Evolutionary conservation across 805 yeast genomes (phyloP), one percentile per base, ranked within the genome.

Genomic region (Candida namnaoensis): DNA sequence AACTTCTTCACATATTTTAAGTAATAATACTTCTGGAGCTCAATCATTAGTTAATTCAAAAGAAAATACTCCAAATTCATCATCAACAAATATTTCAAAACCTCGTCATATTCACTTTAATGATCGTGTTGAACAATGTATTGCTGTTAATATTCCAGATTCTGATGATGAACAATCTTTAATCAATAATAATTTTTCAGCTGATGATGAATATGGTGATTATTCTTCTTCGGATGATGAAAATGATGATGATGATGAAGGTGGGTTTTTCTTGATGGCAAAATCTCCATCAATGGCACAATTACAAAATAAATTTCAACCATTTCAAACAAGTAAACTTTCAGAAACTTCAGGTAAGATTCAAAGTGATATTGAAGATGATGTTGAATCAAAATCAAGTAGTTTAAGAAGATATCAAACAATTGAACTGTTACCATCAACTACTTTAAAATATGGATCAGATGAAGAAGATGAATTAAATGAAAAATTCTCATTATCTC

Each of bases 111-210:
- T 93, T 46, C 98, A 90, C 62, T 93, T 93, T 65, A 93, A 83
- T 59, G 95, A 88, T 57, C 78, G 88, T 41, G 99, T 93, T 30
- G 90, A 88, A 59, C 99, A 93, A 61, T 93, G 99, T 61, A 80
- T 86, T 47, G 90, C 95, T 0, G 58, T 90, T 38, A 50, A 53
- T 28, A 44, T 47, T 23, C 56, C 53, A 15, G 51, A 46, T 15
- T 38, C 48, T 3, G 53, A 47, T 6, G 53, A 50, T 12, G 51
- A 50, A n/a, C 37, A 43, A 19, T n/a, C n/a, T n/a, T n/a, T n/a
- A n/a, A n/a, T n/a, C n/a, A n/a, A n/a, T n/a, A n/a, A n/a, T n/a
- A n/a, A n/a, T n/a, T n/a, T n/a, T n/a, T n/a, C n/a, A n/a, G n/a
- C n/a, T 32, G 60, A 57, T 19, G 51, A 57, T 15, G 61, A 54